Evolutionary conservation across 768 basidiomycete species (phyloP), one percentile per base, ranked within the genome.

Genomic region (Suillus alpinus): DNA sequence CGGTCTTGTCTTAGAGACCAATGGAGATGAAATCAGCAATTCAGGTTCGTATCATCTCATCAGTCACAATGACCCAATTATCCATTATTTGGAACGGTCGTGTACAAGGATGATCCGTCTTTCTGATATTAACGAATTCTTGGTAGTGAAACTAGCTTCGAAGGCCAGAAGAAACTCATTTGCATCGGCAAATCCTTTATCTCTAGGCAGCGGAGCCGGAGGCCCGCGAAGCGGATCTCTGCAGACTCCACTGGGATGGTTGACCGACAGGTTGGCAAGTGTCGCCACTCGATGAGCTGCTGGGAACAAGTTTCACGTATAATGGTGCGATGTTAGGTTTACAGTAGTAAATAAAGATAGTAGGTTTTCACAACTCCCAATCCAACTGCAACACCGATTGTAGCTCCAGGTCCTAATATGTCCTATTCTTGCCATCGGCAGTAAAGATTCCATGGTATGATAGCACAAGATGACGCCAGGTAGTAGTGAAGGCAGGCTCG

Each of bases 1-100:
- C 16, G 97, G 97, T 6, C 81, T 98, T 40, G 97, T 98, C 9
- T 80, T 98, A 46, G 97, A 99, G 74, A 99, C 96, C 13, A 94
- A 92, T 73, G 86, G 94, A 29, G 91, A 92, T 58, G 91, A 92
- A 69, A 94, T 94, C 59, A 87, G 87, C 65, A 75, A 67, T 63
- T 81, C 87, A 63, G 85, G 92, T 92, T 66, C 57, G 86, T 72
- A 49, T 46, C 59, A 53, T 41, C 47, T 59, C 58, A 61, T 56
- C 23, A 31, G 12, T 37, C 20, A 47, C 49, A 14, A 26, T 39
- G 8, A 46, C 13, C 39, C 51, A 2, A 20, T 51, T 44, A 20
- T 59, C 10, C n/a, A n/a, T n/a, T 9, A 26, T 46, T 18, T 57
- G 16, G 20, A 37, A 50, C 1, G 34, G 29, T 31, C 47, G 51